phyloP scores from a whole-genome alignment of 768 basidiomycete species.

The Amanita exitialis region DNA sequence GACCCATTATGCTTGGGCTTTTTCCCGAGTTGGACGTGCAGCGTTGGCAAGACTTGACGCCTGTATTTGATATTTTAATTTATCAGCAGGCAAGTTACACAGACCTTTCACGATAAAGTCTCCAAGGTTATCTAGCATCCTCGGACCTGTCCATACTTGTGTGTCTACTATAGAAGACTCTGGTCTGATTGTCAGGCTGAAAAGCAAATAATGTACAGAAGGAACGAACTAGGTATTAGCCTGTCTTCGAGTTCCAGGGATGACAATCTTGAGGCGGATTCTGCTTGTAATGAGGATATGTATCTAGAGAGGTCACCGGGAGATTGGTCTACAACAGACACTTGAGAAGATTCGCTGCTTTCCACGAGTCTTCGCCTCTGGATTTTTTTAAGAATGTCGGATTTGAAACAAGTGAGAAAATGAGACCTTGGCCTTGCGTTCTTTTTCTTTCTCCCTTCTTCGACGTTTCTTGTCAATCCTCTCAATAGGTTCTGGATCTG shows the following conservation, averaged over 20 bases:
- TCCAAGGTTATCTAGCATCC: conserved; percentile 61
- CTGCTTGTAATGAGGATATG: conserved; percentile 55
- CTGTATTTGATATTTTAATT: neutral
- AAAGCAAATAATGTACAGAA: conserved; percentile 18
- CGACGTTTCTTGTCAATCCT: conserved; percentile 55
- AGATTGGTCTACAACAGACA: conserved; percentile 47
- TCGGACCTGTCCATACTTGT: conserved; percentile 56
- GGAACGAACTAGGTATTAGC: conserved; percentile 58
- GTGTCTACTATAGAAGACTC: conserved; percentile 71
- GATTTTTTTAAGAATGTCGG: conserved; percentile 5
- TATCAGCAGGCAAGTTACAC: neutral
- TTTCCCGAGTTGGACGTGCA: conserved; percentile 66
- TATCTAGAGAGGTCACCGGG: conserved; percentile 52
- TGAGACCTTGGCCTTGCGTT: conserved; percentile 58
- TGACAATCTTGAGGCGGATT: conserved; percentile 59
- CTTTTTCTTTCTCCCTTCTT: conserved; percentile 63
- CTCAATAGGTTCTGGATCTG: conserved; percentile 10
- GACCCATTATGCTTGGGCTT: conserved; percentile 70
- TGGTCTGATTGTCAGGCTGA: conserved; percentile 37
- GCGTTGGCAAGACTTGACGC: conserved; percentile 47
- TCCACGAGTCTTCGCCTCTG: conserved; percentile 62
- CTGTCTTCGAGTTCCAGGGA: conserved; percentile 74
- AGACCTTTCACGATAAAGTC: conserved; percentile 72
- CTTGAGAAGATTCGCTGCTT: conserved; percentile 22
- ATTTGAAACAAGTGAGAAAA: neutral